These are phyloP conservation scores for Penicillium egyptiacum DNA, from an alignment of 495 filamentous ascomycete species.

Conservation along the genomic window DNA sequence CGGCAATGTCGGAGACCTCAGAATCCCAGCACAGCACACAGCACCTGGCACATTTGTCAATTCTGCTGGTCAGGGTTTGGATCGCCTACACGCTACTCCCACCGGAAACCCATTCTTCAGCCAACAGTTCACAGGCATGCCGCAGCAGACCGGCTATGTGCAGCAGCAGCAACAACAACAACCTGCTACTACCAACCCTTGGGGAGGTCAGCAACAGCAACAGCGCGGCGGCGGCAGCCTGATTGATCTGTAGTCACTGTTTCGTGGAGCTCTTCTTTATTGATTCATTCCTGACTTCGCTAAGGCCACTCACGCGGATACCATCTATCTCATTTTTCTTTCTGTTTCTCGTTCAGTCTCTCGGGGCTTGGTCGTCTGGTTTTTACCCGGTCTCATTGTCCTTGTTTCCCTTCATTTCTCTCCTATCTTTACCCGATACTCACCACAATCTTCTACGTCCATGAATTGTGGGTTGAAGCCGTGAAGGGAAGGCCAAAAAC, in stretches of 20 bases:
- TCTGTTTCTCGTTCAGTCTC: conserved; percentile 9
- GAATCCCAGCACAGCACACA: conserved; percentile 95
- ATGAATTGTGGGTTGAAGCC: neutral
- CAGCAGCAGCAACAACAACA: conserved; percentile 57
- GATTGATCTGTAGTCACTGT: conserved; percentile 74
- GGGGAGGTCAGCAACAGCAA: conserved; percentile 63
- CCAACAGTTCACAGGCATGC: conserved; percentile 71
- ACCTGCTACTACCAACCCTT: conserved; percentile 65
- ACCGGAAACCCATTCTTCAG: conserved; percentile 88
- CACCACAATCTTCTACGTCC: conserved; percentile 3
- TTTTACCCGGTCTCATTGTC: conserved; percentile 17
- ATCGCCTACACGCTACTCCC: conserved; percentile 65
- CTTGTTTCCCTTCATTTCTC: conserved; percentile 1
- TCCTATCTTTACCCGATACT: conserved; percentile 8
- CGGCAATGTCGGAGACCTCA: conserved; percentile 89
- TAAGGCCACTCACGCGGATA: conserved; percentile 14
- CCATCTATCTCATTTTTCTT: conserved; percentile 29
- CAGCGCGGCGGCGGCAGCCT: conserved; percentile 71
- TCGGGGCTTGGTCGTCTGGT: conserved; percentile 5
- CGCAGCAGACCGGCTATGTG: conserved; percentile 47
- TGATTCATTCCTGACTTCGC: conserved; percentile 15
- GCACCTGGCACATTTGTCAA: conserved; percentile 97
- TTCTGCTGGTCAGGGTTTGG: conserved; percentile 76
- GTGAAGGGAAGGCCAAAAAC: neutral
- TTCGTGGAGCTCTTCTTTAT: conserved; percentile 13